Evolutionary conservation across 352 stramenopile genomes (phyloP).

Genomic region (Phytopythium vexans): DNA sequence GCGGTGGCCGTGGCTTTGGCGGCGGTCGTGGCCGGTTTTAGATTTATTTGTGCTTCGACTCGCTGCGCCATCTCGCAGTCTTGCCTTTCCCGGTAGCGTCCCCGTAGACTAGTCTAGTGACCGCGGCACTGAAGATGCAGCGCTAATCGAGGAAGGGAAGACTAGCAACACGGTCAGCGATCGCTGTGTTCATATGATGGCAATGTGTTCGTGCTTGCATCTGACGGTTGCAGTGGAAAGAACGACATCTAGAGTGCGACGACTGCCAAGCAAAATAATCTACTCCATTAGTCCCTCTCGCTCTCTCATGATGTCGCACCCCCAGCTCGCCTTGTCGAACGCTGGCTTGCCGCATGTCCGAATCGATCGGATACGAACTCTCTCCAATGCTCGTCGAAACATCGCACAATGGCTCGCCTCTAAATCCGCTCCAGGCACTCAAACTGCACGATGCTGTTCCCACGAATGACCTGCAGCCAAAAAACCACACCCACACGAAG

Average conservation of each 20-base stretch:
- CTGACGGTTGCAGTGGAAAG: conserved; percentile 16
- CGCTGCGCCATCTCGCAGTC: neutral
- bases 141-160: neutral
- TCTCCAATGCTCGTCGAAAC: neutral
- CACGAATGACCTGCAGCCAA: conserved; percentile 68
- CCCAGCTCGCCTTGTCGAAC: too few species aligned
- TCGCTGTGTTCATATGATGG: too few species aligned
- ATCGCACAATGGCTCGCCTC: conserved; percentile 4
- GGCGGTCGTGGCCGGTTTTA: conserved; percentile 30
- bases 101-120: conserved; percentile 9
- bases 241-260: conserved; percentile 10
- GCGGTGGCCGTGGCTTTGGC: conserved; percentile 24
- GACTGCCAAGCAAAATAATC: too few species aligned
- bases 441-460: conserved; percentile 90
- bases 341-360: too few species aligned
- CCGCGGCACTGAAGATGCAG: conserved; percentile 3
- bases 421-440: conserved; percentile 85
- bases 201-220: too few species aligned
- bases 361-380: too few species aligned
- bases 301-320: too few species aligned
- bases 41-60: conserved; percentile 22
- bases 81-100: conserved; percentile 1
- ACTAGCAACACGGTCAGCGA: neutral
- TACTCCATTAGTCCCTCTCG: too few species aligned
- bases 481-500: neutral